These are phyloP conservation scores for Macadamia tetraphylla DNA, from an alignment of 164 flowering plant species.

Conservation along the genomic window DNA sequence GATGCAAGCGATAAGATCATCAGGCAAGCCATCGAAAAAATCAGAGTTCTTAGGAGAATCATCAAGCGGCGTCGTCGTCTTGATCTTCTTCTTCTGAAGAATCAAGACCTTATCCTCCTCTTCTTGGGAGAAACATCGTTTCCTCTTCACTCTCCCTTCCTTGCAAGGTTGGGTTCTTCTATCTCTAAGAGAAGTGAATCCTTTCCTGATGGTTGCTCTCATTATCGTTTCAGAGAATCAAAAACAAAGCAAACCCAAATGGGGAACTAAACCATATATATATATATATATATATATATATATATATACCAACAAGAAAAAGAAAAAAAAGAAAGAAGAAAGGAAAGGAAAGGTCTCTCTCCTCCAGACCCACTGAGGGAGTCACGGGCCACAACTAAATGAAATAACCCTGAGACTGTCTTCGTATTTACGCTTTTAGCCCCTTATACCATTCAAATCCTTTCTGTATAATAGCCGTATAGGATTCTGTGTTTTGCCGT, in stretches of 20 bases:
- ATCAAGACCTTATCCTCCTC: neutral
- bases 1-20: constrained; percentile 57
- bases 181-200: neutral
- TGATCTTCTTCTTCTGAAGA: constrained; percentile 25
- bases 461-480: too few relatives aligned
- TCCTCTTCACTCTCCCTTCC: constrained; percentile 16
- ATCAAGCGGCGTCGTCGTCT: constrained; percentile 15
- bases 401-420: too few relatives aligned
- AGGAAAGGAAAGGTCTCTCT: too few relatives aligned
- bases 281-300: too few relatives aligned
- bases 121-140: constrained; percentile 4
- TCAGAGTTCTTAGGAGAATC: constrained; percentile 16
- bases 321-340: too few relatives aligned
- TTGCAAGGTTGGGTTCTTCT: neutral
- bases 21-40: constrained; percentile 58
- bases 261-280: too few relatives aligned
- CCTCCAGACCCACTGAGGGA: too few relatives aligned
- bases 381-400: too few relatives aligned
- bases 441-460: too few relatives aligned
- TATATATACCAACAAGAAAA: too few relatives aligned
- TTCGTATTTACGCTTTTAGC: too few relatives aligned
- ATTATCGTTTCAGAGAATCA: neutral
- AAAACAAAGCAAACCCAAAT: neutral
- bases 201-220: neutral
- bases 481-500: too few relatives aligned